Evolutionary conservation across 2,329 filamentous ascomycete species (phyloP).

Genomic region (Colletotrichum eleusines): DNA sequence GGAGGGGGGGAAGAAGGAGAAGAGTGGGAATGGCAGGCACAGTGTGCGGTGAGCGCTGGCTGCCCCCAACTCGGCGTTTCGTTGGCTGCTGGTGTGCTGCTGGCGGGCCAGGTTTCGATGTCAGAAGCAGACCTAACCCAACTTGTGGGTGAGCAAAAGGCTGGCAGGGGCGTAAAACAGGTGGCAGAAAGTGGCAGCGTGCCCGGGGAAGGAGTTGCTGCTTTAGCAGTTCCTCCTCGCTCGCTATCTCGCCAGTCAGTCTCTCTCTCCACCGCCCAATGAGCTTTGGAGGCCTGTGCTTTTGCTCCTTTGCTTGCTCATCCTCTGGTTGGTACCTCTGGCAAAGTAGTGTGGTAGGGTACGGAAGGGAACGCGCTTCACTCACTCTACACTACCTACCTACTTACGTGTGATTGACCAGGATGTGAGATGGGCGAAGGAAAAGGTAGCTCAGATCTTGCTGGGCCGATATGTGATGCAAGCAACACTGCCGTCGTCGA

Average conservation of each 20-base stretch:
- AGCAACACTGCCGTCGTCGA: conserved; percentile 7
- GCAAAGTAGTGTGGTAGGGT: conserved; percentile 41
- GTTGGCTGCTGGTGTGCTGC: conserved; percentile 29
- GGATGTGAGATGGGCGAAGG: conserved; percentile 7
- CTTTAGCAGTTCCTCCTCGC: conserved; percentile 27
- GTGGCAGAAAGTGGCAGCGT: conserved; percentile 38
- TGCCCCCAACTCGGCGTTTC: conserved; percentile 22
- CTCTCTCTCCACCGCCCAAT: not conserved
- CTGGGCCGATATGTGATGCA: conserved; percentile 4
- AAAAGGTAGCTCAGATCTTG: conserved; percentile 24
- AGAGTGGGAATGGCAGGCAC: conserved; percentile 42
- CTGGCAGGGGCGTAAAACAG: conserved; percentile 23
- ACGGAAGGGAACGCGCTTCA: conserved; percentile 32
- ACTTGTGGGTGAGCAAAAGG: conserved; percentile 41
- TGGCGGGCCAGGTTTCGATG: conserved; percentile 37
- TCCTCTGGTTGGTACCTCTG: not conserved
- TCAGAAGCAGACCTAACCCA: conserved; percentile 41
- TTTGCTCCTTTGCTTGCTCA: conserved; percentile 28
- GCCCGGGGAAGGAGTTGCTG: conserved; percentile 31
- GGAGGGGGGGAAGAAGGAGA: conserved; percentile 44
- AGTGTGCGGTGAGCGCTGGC: conserved; percentile 38
- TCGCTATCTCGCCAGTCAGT: conserved; percentile 19
- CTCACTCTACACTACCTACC: conserved; percentile 15
- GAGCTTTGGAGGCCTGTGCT: conserved; percentile 7
- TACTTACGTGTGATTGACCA: not conserved